phyloP scores from a whole-genome alignment of 805 yeast genomes.

The Candida silvatica region DNA sequence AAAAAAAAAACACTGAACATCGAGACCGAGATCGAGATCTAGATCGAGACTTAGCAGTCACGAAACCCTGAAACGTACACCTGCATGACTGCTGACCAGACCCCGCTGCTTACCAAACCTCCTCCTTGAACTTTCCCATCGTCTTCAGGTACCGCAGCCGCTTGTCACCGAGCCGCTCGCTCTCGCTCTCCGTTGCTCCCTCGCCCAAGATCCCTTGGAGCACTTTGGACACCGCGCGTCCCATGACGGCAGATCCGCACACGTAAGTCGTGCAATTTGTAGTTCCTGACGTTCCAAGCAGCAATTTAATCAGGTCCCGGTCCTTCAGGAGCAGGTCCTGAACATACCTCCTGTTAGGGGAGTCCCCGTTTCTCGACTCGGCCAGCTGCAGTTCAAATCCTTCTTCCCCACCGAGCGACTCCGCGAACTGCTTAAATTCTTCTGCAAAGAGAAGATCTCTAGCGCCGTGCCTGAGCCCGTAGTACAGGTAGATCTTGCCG shows the following conservation, averaged over 20 bases:
- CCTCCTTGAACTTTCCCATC: constrained; percentile 86
- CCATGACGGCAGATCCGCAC: constrained; percentile 95
- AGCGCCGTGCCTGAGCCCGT: constrained; percentile 48
- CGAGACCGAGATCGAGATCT: too few relatives aligned
- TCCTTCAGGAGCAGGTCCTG: constrained; percentile 62
- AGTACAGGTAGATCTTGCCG: constrained; percentile 53
- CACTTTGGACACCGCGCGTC: constrained; percentile 73
- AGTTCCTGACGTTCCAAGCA: constrained; percentile 55
- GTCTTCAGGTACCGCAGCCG: constrained; percentile 65
- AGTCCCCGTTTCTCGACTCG: constrained; percentile 58
- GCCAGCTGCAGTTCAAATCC: constrained; percentile 65
- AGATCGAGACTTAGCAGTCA: too few relatives aligned
- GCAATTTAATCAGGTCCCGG: constrained; percentile 36
- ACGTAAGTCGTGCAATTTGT: constrained; percentile 82
- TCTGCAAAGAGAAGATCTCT: constrained; percentile 73
- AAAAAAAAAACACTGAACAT: too few relatives aligned
- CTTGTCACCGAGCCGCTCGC: constrained; percentile 59
- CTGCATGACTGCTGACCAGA: too few relatives aligned
- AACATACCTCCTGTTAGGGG: constrained; percentile 59
- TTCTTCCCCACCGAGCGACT: constrained; percentile 29
- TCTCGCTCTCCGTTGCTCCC: constrained; percentile 39
- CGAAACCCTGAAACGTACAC: too few relatives aligned
- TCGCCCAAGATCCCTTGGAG: constrained; percentile 55
- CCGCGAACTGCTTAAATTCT: constrained; percentile 69
- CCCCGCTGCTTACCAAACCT: constrained; percentile 98